These are phyloP conservation scores for Talaromyces sp. DNA, from an alignment of 2,329 filamentous ascomycete genomes.

Conservation along the genomic window DNA sequence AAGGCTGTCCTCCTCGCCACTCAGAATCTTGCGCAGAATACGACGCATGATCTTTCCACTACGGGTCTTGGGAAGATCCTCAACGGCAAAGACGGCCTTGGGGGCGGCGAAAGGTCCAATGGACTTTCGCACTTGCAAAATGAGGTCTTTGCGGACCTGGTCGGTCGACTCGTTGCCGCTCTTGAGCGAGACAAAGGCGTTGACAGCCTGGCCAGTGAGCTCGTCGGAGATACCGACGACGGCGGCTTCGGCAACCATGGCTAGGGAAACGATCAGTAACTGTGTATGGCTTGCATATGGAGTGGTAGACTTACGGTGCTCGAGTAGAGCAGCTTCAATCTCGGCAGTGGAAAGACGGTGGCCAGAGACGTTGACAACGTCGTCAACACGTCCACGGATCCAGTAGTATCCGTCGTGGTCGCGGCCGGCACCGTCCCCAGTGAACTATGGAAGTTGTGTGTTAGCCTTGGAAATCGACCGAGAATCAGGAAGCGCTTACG, in stretches of 20 bases:
- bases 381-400: conserved; percentile 97
- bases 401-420: conserved; percentile 99
- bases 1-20: conserved; percentile 93
- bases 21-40: conserved; percentile 93
- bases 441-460: conserved; percentile 35
- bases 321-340: conserved; percentile 93
- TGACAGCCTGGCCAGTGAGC: conserved; percentile 93
- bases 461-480: neutral
- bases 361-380: conserved; percentile 96
- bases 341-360: conserved; percentile 95
- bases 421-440: conserved; percentile 79
- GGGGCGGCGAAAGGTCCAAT: conserved; percentile 97
- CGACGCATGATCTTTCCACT: conserved; percentile 99
- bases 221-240: conserved; percentile 92
- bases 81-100: conserved; percentile 85
- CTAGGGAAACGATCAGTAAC: conserved; percentile 1
- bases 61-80: conserved; percentile 93
- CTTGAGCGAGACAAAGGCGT: conserved; percentile 92
- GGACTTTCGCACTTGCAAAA: conserved; percentile 91
- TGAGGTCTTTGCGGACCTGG: conserved; percentile 83
- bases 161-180: conserved; percentile 71
- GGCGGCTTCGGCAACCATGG: conserved; percentile 77
- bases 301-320: conserved; percentile 60
- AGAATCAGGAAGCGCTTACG: conserved; percentile 50
- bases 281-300: neutral